These are phyloP conservation scores for Hypoxylon sp. DNA, from an alignment of 2,329 filamentous ascomycete genomes.

Conservation along the genomic window DNA sequence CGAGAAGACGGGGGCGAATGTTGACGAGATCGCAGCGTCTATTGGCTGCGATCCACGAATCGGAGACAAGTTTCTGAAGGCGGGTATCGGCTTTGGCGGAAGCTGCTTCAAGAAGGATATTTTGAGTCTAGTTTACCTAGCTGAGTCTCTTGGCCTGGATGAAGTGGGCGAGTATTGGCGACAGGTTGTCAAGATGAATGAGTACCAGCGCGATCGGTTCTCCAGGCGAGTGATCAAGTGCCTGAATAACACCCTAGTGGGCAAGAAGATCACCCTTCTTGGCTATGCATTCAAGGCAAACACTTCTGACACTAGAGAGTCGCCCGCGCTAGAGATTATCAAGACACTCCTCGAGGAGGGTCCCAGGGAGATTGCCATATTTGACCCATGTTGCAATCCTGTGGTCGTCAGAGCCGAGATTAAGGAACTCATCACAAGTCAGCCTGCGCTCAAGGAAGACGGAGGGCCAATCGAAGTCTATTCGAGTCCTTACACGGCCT, in stretches of 20 bases:
- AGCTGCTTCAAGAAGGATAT: constrained; percentile 89
- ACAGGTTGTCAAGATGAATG: constrained; percentile 82
- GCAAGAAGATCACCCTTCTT: constrained; percentile 80
- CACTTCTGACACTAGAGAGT: constrained; percentile 81
- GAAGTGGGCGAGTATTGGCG: constrained; percentile 84
- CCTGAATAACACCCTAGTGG: constrained; percentile 77
- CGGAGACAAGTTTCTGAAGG: constrained; percentile 80
- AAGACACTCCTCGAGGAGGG: constrained; percentile 75
- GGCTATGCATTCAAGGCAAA: constrained; percentile 87
- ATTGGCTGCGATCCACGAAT: constrained; percentile 80
- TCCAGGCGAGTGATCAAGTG: constrained; percentile 74
- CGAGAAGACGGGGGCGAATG: constrained; percentile 80
- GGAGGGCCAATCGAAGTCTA: constrained; percentile 64
- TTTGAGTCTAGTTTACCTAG: constrained; percentile 79
- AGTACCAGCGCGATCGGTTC: constrained; percentile 80
- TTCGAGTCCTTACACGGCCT: constrained; percentile 65
- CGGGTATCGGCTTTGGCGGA: constrained; percentile 83
- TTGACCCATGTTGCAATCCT: constrained; percentile 74
- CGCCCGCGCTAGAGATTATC: constrained; percentile 77
- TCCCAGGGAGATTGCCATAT: constrained; percentile 75
- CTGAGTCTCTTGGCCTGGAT: constrained; percentile 76
- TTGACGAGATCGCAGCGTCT: constrained; percentile 78
- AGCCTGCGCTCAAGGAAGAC: constrained; percentile 54
- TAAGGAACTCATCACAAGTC: constrained; percentile 59
- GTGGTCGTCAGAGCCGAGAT: constrained; percentile 67